Conservation (phyloP, 2,329 filamentous ascomycete species). For the Aspergillus aculeatus region DNA sequence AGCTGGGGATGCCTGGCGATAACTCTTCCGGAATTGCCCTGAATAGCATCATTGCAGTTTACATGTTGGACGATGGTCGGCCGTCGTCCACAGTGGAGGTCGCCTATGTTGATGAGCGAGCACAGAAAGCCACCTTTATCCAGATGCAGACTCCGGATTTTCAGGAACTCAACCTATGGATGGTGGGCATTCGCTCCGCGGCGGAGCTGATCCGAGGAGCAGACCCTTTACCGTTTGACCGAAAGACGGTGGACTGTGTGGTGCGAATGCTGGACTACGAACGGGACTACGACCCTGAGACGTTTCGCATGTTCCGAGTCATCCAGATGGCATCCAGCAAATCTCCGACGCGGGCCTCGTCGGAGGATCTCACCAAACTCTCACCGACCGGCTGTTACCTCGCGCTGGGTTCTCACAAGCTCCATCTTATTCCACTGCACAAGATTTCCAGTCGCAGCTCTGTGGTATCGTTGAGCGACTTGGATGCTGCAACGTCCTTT, state of each 20-base stretch:
- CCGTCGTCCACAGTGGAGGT: conserved; percentile 67
- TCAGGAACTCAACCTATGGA: conserved; percentile 65
- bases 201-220: conserved; percentile 55
- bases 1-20: conserved; percentile 57
- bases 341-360: conserved; percentile 56
- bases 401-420: conserved; percentile 66
- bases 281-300: conserved; percentile 65
- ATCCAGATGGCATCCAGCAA: conserved; percentile 63
- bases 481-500: conserved; percentile 55
- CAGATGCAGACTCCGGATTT: conserved; percentile 64
- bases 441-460: conserved; percentile 57
- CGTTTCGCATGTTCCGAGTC: conserved; percentile 68
- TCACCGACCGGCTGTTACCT: conserved; percentile 66
- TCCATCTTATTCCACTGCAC: conserved; percentile 66
- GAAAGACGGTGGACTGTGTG: conserved; percentile 61
- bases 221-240: conserved; percentile 55
- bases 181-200: conserved; percentile 60
- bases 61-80: conserved; percentile 65
- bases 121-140: conserved; percentile 59
- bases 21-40: conserved; percentile 57
- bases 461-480: conserved; percentile 53
- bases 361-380: conserved; percentile 65
- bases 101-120: conserved; percentile 66
- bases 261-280: conserved; percentile 63
- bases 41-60: conserved; percentile 66